Evolutionary conservation across 2,329 filamentous ascomycete species (phyloP), one percentile per base, ranked within the genome.

Genomic region (Cryphonectria naterciae): DNA sequence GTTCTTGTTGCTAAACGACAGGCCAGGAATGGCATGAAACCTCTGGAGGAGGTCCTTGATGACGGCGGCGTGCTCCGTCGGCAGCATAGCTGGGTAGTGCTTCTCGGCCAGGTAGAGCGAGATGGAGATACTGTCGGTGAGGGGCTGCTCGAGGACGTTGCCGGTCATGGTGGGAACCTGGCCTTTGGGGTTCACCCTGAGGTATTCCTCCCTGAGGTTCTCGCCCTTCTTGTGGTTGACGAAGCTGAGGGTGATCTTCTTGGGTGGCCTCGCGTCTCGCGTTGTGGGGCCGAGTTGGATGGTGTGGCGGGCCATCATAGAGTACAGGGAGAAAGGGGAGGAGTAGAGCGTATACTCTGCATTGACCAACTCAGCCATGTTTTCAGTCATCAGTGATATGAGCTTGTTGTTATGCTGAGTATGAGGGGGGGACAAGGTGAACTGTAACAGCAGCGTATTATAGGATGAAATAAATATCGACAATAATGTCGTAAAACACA

Each of bases 241-340:
- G n/a, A 58, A 58, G 54, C 54, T 58, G 54, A 58, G 54, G 54
- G 25, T 32, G 46, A 49, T 49, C 46, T 49, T 49, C 19, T n/a
- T 7, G 19, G 46, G 46, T 8, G 54, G 54, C 13, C 54, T 32
- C 15, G 54, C 54, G 54, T 17, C 54, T 5, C 8, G 54, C 54
- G 54, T 58, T 3, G 54, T 58, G 6, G 54, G 54, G 13, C 54
- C 54, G 25, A 58, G 54, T 25, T 58, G 54, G 54, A 58, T 22
- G 54, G 54, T 58, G 54, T 58, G 54, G 54, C 54, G 54, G 54
- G 54, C 54, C 54, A 58, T 58, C 54, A 58, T 58, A 15, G 54
- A 58, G 25, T 58, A 58, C 6, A 58, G 54, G 54, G 54, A 58
- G 54, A 58, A 58, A 4, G 54, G 54, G 25, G 54, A 58, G 13